Percentiles rank a stretch among this genome's conserved stretches.
phyloP scores from a whole-genome alignment of 176 grass and related monocot species.

The Elaeis guineensis region DNA sequence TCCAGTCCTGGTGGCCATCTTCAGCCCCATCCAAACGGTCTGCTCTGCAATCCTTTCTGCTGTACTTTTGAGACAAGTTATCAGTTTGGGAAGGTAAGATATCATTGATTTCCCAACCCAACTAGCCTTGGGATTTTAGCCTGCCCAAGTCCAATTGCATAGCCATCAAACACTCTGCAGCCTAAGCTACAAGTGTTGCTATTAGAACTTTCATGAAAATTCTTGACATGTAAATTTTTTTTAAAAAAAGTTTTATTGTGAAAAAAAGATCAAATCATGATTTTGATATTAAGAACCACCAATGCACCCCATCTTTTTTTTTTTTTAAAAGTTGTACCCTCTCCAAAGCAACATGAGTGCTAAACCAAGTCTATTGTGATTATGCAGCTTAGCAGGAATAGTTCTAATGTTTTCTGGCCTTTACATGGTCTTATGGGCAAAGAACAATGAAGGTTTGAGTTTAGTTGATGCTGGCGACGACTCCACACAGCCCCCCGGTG shows the following conservation, averaged over 20 bases:
- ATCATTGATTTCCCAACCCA: too few species aligned
- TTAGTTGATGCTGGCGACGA: conserved; percentile 2
- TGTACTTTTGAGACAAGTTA: conserved; percentile 36
- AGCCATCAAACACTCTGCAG: background rate
- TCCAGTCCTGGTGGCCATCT: conserved; percentile 61
- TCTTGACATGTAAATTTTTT: too few species aligned
- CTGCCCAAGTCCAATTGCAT: background rate
- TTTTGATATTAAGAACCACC: too few species aligned
- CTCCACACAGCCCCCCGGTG: conserved; percentile 1
- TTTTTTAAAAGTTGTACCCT: background rate
- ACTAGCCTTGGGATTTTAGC: background rate
- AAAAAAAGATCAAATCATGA: too few species aligned
- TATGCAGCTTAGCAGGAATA: conserved; percentile 47
- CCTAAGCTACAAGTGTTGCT: too few species aligned
- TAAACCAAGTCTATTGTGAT: background rate
- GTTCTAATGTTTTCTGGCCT: conserved; percentile 53
- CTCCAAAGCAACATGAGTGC: background rate
- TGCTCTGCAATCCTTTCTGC: conserved; percentile 49
- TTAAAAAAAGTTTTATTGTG: too few species aligned
- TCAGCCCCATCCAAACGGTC: conserved; percentile 60
- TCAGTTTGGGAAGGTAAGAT: conserved; percentile 51
- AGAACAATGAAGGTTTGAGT: conserved; percentile 45
- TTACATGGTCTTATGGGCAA: conserved; percentile 64
- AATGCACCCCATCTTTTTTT: too few species aligned
- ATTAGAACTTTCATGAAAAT: too few species aligned